Evolutionary conservation across 1,284 basidiomycete species (phyloP), one percentile per base, ranked within the genome.

Genomic region (Cystobasidiaceae sp.): DNA sequence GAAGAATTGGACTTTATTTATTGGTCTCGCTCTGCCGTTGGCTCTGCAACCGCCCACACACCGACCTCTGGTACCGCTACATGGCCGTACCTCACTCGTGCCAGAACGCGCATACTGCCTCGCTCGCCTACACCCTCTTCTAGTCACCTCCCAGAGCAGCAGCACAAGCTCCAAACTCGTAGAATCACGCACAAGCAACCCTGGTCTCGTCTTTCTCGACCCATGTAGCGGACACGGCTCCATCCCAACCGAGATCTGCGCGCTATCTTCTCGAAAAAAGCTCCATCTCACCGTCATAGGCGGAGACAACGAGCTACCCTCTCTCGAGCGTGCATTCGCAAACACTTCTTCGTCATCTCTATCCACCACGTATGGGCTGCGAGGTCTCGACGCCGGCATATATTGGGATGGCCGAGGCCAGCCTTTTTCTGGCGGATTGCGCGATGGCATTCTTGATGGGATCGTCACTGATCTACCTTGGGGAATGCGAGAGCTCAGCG

Each of bases 381-480:
- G 6, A 1, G 60, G 60, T 44, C 15, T 62, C 8, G 48, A 62
- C n/a, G 25, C 7, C 13, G 60, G 49, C 11, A 27, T 62, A 3
- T 27, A 43, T 6, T 62, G 60, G 60, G 34, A 37, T 37, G 60
- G 49, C 4, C 41, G 30, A 6, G 50, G 60, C 11, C 21, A 21
- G 5, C 48, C 48, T 19, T 37, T 51, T 25, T 52, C 49, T 11
- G 39, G 34, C 4, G 60, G 60, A 8, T 54, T 62, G 25, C 27
- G 60, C 21, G 60, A 62, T 5, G 41, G 27, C 21, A 9, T 27
- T 4, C 3, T 62, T 30, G 60, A 52, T 52, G 60, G 60, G n/a
- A 28, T 62, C 25, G 32, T 62, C 49, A 62, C 30, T 13, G 60
- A 62, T 33, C 50, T 62, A 17, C 60, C 60, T 15, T 62, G 60